Base-by-base conservation (phyloP, 352 stramenopile species). In the Pythium grandisporangium region DNA sequence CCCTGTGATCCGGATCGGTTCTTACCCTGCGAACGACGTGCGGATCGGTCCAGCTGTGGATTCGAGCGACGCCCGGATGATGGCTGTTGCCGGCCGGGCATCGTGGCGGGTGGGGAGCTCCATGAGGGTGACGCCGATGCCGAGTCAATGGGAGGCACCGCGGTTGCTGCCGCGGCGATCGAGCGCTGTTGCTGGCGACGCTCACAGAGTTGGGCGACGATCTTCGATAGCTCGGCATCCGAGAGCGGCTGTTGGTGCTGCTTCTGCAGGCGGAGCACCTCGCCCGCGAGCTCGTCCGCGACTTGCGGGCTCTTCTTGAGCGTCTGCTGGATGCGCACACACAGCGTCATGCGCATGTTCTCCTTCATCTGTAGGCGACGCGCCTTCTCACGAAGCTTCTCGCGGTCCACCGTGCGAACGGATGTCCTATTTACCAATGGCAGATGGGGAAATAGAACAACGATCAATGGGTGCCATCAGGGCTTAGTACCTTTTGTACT, bases 331-430 rank as follows among this genome's bases (percentile, higher is more conserved):
- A 90, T 63, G 37, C 76, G 76, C 7, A 66, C 70, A 36, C 76
- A 90, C 53, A 90, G 68, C 25, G 61, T 53, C 16, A 87, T 56
- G 0, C 74, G 66, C 60, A 81, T 52, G 21, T 69, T 80, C 29
- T 86, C 74, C 17, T 77, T 73, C 73, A 90, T 85, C 45, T 87
- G 72, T 40, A 87, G 48, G 33, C 70, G 56, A 4, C 66, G 61
- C 20, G 73, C 76, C 30, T 83, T 82, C 42, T 83, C 73, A 29
- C 73, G 64, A 14, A 90, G 66, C 37, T 72, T 66, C 35, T 85
- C 73, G 22, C 66, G 70, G 50, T 85, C 69, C 37, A 85, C 58
- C 0, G 76, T 82, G 8, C 69, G 63, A 23, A 80, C 46, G 0
- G 76, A 79, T 4, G 23, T 58, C 40, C 65, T 76, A 33, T 3